A percentile compares a stretch with the other conserved stretches of the same genome.
Evolutionary conservation across 345 rosid genomes (phyloP).

Genomic region (Anastatica hierochuntica): DNA sequence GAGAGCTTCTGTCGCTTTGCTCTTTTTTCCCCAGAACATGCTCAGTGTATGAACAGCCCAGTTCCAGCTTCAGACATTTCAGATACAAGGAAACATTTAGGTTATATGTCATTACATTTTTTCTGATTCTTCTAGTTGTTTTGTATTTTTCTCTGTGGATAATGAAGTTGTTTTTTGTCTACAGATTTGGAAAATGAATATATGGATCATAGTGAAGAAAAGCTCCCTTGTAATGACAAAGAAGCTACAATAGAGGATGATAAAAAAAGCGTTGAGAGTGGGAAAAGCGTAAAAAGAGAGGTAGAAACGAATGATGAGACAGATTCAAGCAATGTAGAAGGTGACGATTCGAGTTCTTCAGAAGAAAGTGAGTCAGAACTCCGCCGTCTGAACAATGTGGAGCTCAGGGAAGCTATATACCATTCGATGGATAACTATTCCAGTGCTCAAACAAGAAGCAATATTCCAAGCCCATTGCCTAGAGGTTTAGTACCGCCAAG

Average conservation of each 20-base stretch:
- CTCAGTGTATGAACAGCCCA: conserved; percentile 15
- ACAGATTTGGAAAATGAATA: conserved; percentile 26
- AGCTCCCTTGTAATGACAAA: neutral
- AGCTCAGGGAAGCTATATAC: conserved; percentile 23
- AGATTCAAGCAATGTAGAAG: conserved; percentile 27
- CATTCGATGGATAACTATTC: conserved; percentile 19
- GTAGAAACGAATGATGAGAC: conserved; percentile 20
- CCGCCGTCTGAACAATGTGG: conserved; percentile 7
- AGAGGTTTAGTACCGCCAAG: conserved; percentile 30
- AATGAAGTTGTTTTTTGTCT: neutral
- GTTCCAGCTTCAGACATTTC: conserved; percentile 7
- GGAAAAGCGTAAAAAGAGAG: neutral
- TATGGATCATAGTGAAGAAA: conserved; percentile 18
- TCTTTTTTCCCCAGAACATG: conserved; percentile 11
- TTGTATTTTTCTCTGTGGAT: neutral
- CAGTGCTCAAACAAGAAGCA: conserved; percentile 19
- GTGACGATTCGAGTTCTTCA: conserved; percentile 26
- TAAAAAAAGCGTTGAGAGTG: neutral
- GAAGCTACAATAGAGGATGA: conserved; percentile 1
- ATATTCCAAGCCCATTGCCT: conserved; percentile 33
- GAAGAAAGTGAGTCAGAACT: conserved; percentile 26
- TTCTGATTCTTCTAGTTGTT: neutral
- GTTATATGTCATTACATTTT: neutral
- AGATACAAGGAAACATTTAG: conserved; percentile 13
- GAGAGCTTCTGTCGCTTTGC: conserved; percentile 44